Evolutionary conservation across 768 basidiomycete species (phyloP), one percentile per base, ranked within the genome.

Genomic region (Mycena belliarum): DNA sequence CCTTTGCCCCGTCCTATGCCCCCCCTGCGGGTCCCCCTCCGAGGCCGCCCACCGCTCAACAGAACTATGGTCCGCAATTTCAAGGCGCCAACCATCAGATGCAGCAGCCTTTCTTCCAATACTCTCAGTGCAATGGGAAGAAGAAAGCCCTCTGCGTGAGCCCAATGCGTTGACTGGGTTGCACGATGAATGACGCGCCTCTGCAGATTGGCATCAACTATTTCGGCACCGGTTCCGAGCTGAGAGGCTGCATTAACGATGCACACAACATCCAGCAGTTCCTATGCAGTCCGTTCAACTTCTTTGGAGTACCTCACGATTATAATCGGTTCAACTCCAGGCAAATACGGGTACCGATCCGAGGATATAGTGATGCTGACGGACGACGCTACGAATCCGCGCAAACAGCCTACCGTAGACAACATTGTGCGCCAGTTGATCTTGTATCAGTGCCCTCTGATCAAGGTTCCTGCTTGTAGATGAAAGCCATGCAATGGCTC

Each of bases 211-310:
- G 95, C 0, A 91, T 97, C 65, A 93, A 93, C 71, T 98, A 98
- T 69, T 68, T 79, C 21, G 88, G 90, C 1, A 84, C 86, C 63
- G 69, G 70, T 4, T 81, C 81, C n/a, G 81, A 86, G 64, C 76
- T 98, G 8, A 71, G 75, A 0, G 96, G 96, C 11, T 98, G 96
- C 68, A 88, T 96, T 69, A 96, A 98, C 69, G 96, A 99, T 66
- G 95, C 88, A 0, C 72, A 77, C 46, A 95, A 94, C 69, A 83
- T 98, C 51, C 79, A 82, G 65, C 70, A 75, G n/a, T 98, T 98
- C 76, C 73, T 95, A 44, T 79, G 77, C 58, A 65, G 91, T 91
- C 65, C 59, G 86, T 71, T n/a, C 16, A 14, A 21, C 20, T 23
- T 25, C 52, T 10, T 26, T 14, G 26, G n/a, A 28, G 21, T 21